Evolutionary conservation across 2,329 filamentous ascomycete species (phyloP), one percentile per base, ranked within the genome.

Genomic region (Fusarium nygamai): DNA sequence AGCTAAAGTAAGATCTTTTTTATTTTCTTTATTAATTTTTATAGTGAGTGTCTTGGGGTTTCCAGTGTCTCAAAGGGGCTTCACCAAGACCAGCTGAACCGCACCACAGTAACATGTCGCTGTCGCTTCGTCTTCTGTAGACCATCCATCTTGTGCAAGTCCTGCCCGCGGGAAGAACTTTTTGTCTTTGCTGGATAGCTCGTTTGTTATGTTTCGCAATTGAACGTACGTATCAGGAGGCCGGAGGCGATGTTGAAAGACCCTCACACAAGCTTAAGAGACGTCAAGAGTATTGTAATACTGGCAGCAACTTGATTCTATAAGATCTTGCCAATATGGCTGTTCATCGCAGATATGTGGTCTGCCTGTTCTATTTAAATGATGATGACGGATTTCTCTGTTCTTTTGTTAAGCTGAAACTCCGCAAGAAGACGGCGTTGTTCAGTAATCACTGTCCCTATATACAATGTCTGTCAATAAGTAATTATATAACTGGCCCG

Each of bases 91-190:
- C 76, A 90, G 79, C 66, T 90, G 88, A 0, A 91, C 86, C 14
- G 85, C 81, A 27, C 89, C 88, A 70, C 89, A 91, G 76, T 86
- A 89, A 75, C 89, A 91, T 2, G 89, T 90, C 0, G 88, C 88
- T 11, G 88, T 90, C 8, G 88, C 88, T 73, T 85, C 82, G 19
- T 82, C 79, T 5, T 85, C 82, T 0, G 64, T 87, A 0, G 84
- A 86, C 81, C 82, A 86, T 53, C 86, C 85, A 63, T 88, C 84
- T 19, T 75, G 70, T 50, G 81, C 80, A 4, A 76, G n/a, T 27
- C 83, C 80, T 14, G 83, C 79, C 8, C 33, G 38, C 5, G 58
- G 62, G 13, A 64, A 19, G 7, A 19, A 20, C 8, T 3, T n/a
- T 50, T n/a, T 3, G 20, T 16, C 29, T 19, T 9, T 13, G 7